Evolutionary conservation across 257 asterid genomes (phyloP).

Genomic region (Solanum microdontum): DNA sequence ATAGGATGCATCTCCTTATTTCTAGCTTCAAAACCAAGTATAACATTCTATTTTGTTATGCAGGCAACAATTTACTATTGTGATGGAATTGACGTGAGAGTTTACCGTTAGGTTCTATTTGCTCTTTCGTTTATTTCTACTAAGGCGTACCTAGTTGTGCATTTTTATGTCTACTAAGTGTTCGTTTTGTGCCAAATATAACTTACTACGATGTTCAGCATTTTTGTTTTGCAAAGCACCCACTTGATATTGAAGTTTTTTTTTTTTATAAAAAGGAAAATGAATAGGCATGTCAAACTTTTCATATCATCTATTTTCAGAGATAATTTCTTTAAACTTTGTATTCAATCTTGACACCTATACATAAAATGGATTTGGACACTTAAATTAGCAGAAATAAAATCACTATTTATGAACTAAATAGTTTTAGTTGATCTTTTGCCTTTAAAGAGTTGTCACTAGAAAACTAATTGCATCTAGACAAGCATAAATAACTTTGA

Average conservation of each 20-base stretch:
- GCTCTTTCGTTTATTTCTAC: neutral
- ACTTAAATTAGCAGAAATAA: neutral
- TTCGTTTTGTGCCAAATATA: neutral
- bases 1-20: neutral
- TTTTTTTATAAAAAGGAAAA: too few relatives aligned
- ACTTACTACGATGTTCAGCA: neutral
- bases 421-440: neutral
- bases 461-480: neutral
- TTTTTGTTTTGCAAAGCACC: neutral
- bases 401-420: neutral
- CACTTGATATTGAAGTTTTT: neutral
- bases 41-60: too few relatives aligned
- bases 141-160: neutral
- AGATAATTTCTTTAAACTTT: neutral
- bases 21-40: neutral
- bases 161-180: neutral
- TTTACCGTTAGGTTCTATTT: neutral
- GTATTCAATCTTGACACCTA: neutral
- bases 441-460: neutral
- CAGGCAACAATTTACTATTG: neutral
- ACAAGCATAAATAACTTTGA: too few relatives aligned
- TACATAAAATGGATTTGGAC: neutral
- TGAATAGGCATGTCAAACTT: neutral
- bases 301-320: neutral
- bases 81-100: neutral